Evolutionary conservation across 768 basidiomycete species (phyloP), one percentile per base, ranked within the genome.

Genomic region (Lentinula raphanica): DNA sequence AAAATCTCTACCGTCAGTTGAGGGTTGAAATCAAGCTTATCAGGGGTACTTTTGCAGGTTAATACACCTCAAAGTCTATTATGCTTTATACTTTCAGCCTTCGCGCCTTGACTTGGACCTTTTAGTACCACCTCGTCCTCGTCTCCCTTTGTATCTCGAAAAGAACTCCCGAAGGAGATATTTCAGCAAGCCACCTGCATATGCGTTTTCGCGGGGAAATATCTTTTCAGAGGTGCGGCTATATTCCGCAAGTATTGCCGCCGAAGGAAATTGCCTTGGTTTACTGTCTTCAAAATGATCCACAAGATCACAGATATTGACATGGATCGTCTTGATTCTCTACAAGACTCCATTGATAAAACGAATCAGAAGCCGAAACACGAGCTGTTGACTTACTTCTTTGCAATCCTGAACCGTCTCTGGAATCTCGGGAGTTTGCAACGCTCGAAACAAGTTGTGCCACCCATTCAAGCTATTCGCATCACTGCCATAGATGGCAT

Each of bases 301-400:
- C 7, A 73, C 64, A 5, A 78, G 59, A 58, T 78, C 76, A 3
- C 76, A 69, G 8, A 79, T 63, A 59, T 79, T 79, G 32, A 77
- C 75, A 56, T 74, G 69, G 0, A 66, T 68, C 12, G 50, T 51
- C 17, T 54, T 32, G 5, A 76, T 69, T 3, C 63, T 64, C 74
- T 74, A 39, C 6, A 27, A n/a, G n/a, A n/a, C n/a, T n/a, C n/a
- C n/a, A n/a, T n/a, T n/a, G n/a, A n/a, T n/a, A n/a, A n/a, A n/a
- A n/a, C n/a, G n/a, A n/a, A n/a, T n/a, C n/a, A n/a, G n/a, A n/a
- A n/a, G n/a, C n/a, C n/a, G n/a, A n/a, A n/a, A n/a, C n/a, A n/a
- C n/a, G n/a, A n/a, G n/a, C n/a, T n/a, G 29, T 12, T 6, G 7
- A 12, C 46, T 11, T 36, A 59, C 58, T 13, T 32, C 35, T 46